phyloP scores from a whole-genome alignment of 1,284 basidiomycete genomes.

The Ganoderma lingzhi region DNA sequence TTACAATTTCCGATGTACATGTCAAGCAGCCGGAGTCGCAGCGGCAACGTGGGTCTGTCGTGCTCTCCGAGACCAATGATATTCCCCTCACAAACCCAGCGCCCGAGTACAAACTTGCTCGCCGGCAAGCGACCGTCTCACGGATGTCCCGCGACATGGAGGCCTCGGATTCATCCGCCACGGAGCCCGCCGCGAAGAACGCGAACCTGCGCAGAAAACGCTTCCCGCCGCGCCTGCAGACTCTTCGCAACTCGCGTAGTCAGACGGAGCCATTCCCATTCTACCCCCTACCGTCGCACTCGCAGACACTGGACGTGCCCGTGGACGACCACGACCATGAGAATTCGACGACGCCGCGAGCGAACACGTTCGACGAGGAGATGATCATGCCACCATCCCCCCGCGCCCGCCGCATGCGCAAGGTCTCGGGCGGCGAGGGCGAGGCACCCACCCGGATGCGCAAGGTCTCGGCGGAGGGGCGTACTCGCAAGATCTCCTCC shows the following conservation, averaged over 20 bases:
- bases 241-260: conserved; percentile 49
- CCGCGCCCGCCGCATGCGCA: conserved; percentile 50
- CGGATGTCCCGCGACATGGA: conserved; percentile 43
- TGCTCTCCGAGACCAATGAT: conserved; percentile 44
- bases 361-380: conserved; percentile 52
- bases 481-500: conserved; percentile 42
- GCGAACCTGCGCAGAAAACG: conserved; percentile 60
- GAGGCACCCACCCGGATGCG: conserved; percentile 38
- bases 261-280: conserved; percentile 41
- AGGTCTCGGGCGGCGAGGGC: conserved; percentile 44
- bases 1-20: conserved; percentile 35
- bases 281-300: conserved; percentile 43
- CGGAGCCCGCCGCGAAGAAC: conserved; percentile 42
- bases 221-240: conserved; percentile 51
- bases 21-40: conserved; percentile 41
- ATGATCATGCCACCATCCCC: conserved; percentile 45
- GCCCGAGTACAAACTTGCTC: conserved; percentile 42
- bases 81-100: conserved; percentile 27
- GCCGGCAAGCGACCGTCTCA: conserved; percentile 47
- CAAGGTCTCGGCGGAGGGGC: conserved; percentile 39
- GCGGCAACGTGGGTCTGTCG: conserved; percentile 45
- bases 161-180: conserved; percentile 58
- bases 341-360: conserved; percentile 60
- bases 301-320: conserved; percentile 59
- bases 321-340: conserved; percentile 62